Base-by-base conservation (phyloP, 768 basidiomycete genomes). In the Naematelia aurantialba region DNA sequence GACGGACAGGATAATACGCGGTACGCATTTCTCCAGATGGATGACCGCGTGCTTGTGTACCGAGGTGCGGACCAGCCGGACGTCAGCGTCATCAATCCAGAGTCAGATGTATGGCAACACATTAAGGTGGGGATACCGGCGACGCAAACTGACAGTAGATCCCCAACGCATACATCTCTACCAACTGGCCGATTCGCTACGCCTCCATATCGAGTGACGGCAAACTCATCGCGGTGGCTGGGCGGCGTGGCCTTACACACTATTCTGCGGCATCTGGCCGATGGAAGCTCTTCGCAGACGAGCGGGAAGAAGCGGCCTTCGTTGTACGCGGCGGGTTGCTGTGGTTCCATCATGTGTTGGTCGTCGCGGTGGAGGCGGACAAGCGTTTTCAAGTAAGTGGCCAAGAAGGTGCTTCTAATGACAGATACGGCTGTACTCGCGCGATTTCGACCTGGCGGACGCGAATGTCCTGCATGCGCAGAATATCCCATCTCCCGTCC, bases 31-130 rank as follows among this genome's bases (percentile, higher is more conserved):
- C 81, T 97, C 42, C 91, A 94, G 78, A 85, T 93, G 84, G 92
- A 97, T 69, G 94, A 98, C 68, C 85, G 91, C 44, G 88, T 89
- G 1, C 82, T 96, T 0, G 85, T 97, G 14, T 99, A 97, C 76
- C 84, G 94, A 55, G 93, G 94, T 13, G 91, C 93, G 26, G 94
- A 97, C 75, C 93, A 97, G 74, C 93, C 94, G 4, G 93, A 97
- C 73, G 88, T 96, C 87, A 94, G 91, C 72, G 87, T 99, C 58
- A 96, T 98, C 70, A 97, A 97, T 72, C 92, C 93, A 14, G 92
- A 94, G 74, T 90, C 90, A 2, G 93, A 97, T 69, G 93, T 97
- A 17, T 98, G 94, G 93, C 91, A 98, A 67, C 88, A 89, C 78
- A 88, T 97, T 76, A 94, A 93, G 83, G 91, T 84, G 13, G n/a